Conservation (phyloP, 768 basidiomycete species). For the Coprinopsis sp. region DNA sequence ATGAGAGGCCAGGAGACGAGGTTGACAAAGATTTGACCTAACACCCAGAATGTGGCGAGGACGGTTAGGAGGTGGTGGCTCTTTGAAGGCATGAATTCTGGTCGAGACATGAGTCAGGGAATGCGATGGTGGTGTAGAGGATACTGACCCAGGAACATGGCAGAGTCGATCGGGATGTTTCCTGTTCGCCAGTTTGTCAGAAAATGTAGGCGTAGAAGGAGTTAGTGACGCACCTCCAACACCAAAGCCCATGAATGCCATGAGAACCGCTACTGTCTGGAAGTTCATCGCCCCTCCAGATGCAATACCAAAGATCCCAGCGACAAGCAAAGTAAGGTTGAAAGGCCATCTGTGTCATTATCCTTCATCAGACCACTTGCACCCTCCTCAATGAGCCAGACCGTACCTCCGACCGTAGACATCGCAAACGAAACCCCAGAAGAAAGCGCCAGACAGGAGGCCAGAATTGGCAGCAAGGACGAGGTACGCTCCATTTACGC, state of each 20-base stretch:
- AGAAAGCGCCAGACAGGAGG: neutral
- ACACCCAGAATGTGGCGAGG: neutral
- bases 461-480: neutral
- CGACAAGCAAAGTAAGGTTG: conserved; percentile 66
- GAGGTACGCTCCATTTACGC: neutral
- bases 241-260: conserved; percentile 59
- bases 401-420: neutral
- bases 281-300: conserved; percentile 57
- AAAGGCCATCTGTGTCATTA: conserved; percentile 25
- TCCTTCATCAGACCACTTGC: neutral
- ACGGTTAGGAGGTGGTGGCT: neutral
- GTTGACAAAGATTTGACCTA: conserved; percentile 1
- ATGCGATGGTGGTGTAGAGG: neutral
- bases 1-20: conserved; percentile 62
- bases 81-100: neutral
- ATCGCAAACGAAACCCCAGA: neutral
- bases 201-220: too few relatives aligned
- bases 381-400: neutral
- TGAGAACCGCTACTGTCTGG: conserved; percentile 45
- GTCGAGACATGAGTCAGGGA: neutral
- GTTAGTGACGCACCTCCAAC: conserved; percentile 48
- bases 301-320: conserved; percentile 59
- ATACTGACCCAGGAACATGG: neutral
- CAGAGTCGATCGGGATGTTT: neutral
- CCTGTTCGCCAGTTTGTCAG: too few relatives aligned